A percentile compares a stretch with the other conserved stretches of the same genome.
phyloP scores from a whole-genome alignment of 23 red algal species.

The Porphyridium purpureum region DNA sequence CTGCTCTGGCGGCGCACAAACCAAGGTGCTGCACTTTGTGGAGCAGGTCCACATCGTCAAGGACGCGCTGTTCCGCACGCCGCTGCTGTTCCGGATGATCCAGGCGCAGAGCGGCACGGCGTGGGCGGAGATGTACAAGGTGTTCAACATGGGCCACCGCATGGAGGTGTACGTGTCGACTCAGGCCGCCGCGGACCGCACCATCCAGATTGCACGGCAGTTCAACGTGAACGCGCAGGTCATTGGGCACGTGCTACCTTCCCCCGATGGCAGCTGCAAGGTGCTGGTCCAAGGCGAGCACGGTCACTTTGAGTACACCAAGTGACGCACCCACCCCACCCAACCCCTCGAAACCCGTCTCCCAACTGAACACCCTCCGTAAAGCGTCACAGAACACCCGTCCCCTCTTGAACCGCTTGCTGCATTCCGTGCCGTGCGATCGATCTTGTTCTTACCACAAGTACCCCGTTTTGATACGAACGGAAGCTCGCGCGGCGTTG shows the following conservation, averaged over 20 bases:
- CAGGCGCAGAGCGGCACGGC: neutral
- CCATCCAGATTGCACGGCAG: neutral
- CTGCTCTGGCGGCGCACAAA: constrained; percentile 1
- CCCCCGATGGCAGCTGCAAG: neutral
- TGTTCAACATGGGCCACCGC: constrained; percentile 1
- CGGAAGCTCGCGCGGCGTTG: no score
- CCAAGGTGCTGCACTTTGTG: neutral
- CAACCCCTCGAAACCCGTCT: no score
- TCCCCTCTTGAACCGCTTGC: no score
- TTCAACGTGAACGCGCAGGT: neutral
- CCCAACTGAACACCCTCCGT: no score
- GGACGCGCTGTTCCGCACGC: neutral
- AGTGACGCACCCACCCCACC: no score
- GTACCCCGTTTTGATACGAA: no score
- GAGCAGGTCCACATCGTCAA: neutral
- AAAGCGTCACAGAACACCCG: no score
- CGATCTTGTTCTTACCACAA: no score
- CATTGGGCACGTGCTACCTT: neutral
- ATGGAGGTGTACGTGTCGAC: neutral
- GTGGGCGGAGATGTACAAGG: neutral
- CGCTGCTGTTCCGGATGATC: neutral
- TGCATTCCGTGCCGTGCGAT: no score
- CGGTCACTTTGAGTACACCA: neutral
- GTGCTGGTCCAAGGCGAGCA: neutral
- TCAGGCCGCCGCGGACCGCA: neutral